Evolutionary conservation across 805 yeast species (phyloP), one percentile per base, ranked within the genome.

Genomic region (Lipomyces spencermartinsiae): DNA sequence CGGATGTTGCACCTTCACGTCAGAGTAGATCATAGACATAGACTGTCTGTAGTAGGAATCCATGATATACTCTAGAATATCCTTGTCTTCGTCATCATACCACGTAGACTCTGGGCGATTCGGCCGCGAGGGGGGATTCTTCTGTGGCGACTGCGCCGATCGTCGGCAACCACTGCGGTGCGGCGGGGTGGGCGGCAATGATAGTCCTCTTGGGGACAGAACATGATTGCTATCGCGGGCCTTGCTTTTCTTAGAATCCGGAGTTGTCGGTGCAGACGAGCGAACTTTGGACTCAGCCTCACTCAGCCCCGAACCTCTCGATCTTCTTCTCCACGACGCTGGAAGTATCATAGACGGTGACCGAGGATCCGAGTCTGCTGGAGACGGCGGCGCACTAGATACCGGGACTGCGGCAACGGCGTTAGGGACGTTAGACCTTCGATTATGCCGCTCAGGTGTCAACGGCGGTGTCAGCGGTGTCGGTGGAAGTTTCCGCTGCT

Each of bases 71-170:
- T 62, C 69, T 10, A 65, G 53, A 56, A 60, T 29, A 22, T 59
- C 49, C 5, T 63, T 34, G 39, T 63, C 69, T 10, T 56, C 69
- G 55, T 54, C 60, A 33, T 65, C 67, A 25, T 57, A 55, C 63
- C 61, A 62, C 16, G 69, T 33, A 5, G 57, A 29, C 6, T 62
- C 67, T 2, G 71, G 71, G 6, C 71, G 60, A 14, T 46, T 31
- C 7, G 71, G 71, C 2, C 71, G 61, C 7, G 69, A 62, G 9
- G 71, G 71, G 4, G 71, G 43, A 35, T 59, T n/a, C 33, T n/a
- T 57, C 49, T 16, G 51, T 43, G 39, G 58, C 46, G 34, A n/a
- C 39, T 31, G 19, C 19, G 14, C 12, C 46, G 34, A 33, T 34
- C 22, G 19, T 31, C 14, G 54, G 35, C 33, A 14, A 25, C 8